phyloP scores from a whole-genome alignment of 2,329 filamentous ascomycete species.

The Ceratocystis colombiana region DNA sequence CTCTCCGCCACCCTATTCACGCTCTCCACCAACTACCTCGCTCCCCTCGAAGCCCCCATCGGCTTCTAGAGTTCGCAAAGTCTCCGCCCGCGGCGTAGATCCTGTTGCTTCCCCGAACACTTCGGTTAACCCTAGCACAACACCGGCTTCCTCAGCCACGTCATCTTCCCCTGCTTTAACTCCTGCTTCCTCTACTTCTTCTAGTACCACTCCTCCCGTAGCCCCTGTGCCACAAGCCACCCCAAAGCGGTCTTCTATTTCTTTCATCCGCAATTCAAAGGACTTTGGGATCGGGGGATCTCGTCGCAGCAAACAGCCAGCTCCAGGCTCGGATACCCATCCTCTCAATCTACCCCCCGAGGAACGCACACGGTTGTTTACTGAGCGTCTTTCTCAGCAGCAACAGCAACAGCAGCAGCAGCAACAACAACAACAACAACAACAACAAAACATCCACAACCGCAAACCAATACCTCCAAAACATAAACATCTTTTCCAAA shows the following conservation, averaged over 20 bases:
- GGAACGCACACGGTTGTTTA: slow-evolving; percentile 67
- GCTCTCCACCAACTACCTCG: slow-evolving; percentile 20
- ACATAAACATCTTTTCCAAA: slow-evolving; percentile 39
- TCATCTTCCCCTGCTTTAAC: slow-evolving; percentile 9
- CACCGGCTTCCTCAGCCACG: background rate
- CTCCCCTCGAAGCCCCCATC: slow-evolving; percentile 18
- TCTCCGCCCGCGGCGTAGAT: slow-evolving; percentile 16
- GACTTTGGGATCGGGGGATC: slow-evolving; percentile 39
- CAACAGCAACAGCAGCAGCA: slow-evolving; percentile 14
- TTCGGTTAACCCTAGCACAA: background rate
- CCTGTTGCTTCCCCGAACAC: slow-evolving; percentile 1
- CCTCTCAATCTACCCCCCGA: slow-evolving; percentile 85
- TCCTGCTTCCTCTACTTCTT: slow-evolving; percentile 11
- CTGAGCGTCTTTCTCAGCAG: slow-evolving; percentile 21
- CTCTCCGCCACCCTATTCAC: slow-evolving; percentile 23
- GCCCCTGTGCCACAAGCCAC: slow-evolving; percentile 9
- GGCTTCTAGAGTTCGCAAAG: slow-evolving; percentile 18
- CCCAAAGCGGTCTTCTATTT: slow-evolving; percentile 27
- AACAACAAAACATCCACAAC: background rate
- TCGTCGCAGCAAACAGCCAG: slow-evolving; percentile 40
- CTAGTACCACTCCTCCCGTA: slow-evolving; percentile 5
- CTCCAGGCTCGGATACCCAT: slow-evolving; percentile 59
- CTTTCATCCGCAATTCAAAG: slow-evolving; percentile 41
- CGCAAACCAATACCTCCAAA: slow-evolving; percentile 8
- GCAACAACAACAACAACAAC: slow-evolving; percentile 11